Evolutionary conservation across 164 flowering plant species (phyloP).

Genomic region (Sedum album): DNA sequence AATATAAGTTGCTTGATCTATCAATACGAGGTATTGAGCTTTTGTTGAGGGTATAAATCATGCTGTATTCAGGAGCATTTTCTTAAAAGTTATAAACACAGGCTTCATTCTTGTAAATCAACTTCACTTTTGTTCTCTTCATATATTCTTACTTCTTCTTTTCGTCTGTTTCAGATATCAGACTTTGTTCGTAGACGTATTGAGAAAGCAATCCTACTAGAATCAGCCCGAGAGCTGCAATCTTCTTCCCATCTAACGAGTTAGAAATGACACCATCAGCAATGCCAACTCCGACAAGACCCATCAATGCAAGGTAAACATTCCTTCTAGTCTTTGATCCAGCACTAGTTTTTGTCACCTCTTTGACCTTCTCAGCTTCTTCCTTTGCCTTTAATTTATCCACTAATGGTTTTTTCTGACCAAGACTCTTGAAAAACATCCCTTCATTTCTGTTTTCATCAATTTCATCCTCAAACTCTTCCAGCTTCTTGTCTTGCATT

Average conservation of each 20-base stretch:
- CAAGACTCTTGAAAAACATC: conserved; percentile 67
- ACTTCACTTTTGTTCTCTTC: conserved; percentile 18
- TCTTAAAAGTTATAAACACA: background rate
- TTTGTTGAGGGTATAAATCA: conserved; percentile 31
- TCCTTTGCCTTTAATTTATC: conserved; percentile 43
- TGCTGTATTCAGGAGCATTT: conserved; percentile 20
- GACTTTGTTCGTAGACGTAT: conserved; percentile 51
- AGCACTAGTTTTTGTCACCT: conserved; percentile 39
- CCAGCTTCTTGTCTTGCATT: conserved; percentile 42
- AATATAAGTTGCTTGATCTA: conserved; percentile 41
- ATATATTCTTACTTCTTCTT: conserved; percentile 20
- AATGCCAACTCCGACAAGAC: conserved; percentile 33
- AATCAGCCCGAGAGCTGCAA: conserved; percentile 51
- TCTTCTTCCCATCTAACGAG: conserved; percentile 52
- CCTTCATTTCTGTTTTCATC: conserved; percentile 66
- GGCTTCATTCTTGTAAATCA: background rate
- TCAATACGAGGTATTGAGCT: conserved; percentile 28
- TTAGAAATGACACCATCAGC: conserved; percentile 39
- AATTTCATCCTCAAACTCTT: conserved; percentile 57
- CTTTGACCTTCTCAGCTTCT: conserved; percentile 45
- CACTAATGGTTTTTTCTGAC: conserved; percentile 25
- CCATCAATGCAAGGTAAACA: conserved; percentile 62
- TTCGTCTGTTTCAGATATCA: conserved; percentile 36
- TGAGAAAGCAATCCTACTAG: conserved; percentile 58
- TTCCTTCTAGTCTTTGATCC: conserved; percentile 52